Evolutionary conservation across 2,329 filamentous ascomycete species (phyloP).

Genomic region (Hypocrella siamensis): DNA sequence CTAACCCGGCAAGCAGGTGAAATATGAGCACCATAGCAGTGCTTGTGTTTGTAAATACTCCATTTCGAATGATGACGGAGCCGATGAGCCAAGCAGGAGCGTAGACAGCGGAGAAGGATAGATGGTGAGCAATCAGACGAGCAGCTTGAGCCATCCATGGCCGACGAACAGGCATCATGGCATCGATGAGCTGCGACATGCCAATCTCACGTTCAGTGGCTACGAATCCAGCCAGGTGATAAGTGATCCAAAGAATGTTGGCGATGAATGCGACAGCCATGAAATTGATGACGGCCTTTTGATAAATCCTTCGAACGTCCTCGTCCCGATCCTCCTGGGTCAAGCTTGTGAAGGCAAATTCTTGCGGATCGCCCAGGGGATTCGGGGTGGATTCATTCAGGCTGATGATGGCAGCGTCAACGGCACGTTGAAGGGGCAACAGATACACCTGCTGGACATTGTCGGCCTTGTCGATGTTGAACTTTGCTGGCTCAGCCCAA

Average conservation of each 20-base stretch:
- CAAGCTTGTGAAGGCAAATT: slow-evolving; percentile 63
- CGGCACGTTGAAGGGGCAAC: slow-evolving; percentile 62
- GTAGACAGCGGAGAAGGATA: slow-evolving; percentile 69
- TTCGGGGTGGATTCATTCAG: slow-evolving; percentile 27
- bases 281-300: slow-evolving; percentile 55
- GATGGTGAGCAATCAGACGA: slow-evolving; percentile 62
- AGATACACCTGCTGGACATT: slow-evolving; percentile 69
- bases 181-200: slow-evolving; percentile 77
- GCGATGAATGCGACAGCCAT: slow-evolving; percentile 68
- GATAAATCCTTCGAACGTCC: slow-evolving; percentile 53
- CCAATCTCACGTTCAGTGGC: slow-evolving; percentile 74
- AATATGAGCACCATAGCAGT: slow-evolving; percentile 54
- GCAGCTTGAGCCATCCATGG: slow-evolving; percentile 66
- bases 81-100: slow-evolving; percentile 70
- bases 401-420: slow-evolving; percentile 56
- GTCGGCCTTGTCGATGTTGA: slow-evolving; percentile 45
- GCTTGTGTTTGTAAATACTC: slow-evolving; percentile 50
- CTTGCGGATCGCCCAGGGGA: slow-evolving; percentile 25
- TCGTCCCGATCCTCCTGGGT: slow-evolving; percentile 52
- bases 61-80: slow-evolving; percentile 44
- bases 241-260: slow-evolving; percentile 65
- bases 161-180: slow-evolving; percentile 69
- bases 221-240: slow-evolving; percentile 75
- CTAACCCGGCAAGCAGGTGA: slow-evolving; percentile 60
- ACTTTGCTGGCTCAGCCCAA: slow-evolving; percentile 34